Percentiles rank a stretch among this genome's conserved stretches.
Evolutionary conservation across 2,329 filamentous ascomycete genomes (phyloP).

Genomic region (Colletotrichum agaves): DNA sequence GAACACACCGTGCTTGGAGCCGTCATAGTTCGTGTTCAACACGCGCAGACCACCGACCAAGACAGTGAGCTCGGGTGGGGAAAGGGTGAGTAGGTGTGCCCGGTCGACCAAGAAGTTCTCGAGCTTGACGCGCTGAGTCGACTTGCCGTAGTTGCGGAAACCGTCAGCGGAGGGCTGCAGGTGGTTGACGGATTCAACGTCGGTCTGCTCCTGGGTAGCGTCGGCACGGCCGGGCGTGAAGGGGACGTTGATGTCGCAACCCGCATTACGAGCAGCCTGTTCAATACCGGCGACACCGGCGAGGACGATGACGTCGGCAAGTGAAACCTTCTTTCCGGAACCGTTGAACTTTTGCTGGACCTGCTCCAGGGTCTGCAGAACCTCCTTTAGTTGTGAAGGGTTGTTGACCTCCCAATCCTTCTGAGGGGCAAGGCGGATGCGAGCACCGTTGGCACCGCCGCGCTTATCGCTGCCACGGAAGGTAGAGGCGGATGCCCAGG

Average conservation of each 20-base stretch:
- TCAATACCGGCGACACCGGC: conserved; percentile 77
- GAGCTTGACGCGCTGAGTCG: conserved; percentile 67
- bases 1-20: conserved; percentile 73
- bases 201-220: conserved; percentile 78
- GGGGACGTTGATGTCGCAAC: conserved; percentile 67
- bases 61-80: conserved; percentile 76
- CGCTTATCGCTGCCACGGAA: conserved; percentile 84
- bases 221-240: conserved; percentile 80
- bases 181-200: conserved; percentile 70
- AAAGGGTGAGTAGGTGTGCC: conserved; percentile 76
- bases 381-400: conserved; percentile 71
- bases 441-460: conserved; percentile 82
- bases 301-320: conserved; percentile 82
- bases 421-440: conserved; percentile 79
- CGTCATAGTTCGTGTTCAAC: conserved; percentile 77
- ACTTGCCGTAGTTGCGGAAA: conserved; percentile 82
- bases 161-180: conserved; percentile 77
- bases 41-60: conserved; percentile 78
- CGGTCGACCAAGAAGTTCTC: conserved; percentile 79
- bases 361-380: conserved; percentile 69
- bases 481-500: conserved; percentile 77
- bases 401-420: conserved; percentile 81
- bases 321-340: conserved; percentile 77
- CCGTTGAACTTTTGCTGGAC: conserved; percentile 76
- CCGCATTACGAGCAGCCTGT: conserved; percentile 68